Conservation (phyloP, 371 early-diverging fungal species). For the Lichtheimia hyalospora region DNA sequence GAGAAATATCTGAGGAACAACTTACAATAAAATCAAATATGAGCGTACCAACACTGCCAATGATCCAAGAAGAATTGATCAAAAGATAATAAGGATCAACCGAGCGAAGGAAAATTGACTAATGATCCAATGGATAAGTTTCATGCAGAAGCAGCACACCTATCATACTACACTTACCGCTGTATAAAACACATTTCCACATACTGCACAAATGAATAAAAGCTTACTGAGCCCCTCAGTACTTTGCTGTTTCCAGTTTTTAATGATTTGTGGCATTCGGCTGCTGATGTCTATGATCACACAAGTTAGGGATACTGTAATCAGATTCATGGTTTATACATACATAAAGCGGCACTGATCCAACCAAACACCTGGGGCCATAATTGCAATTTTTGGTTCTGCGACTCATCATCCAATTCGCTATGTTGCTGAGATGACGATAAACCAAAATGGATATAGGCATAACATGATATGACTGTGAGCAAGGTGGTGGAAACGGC, state of each 20-base stretch:
- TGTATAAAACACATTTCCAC: conserved; percentile 72
- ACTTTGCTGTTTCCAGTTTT: conserved; percentile 66
- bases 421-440: background rate
- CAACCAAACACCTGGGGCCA: conserved; percentile 46
- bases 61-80: conserved; percentile 56
- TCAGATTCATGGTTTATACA: no score
- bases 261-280: conserved; percentile 77
- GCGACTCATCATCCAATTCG: background rate
- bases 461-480: background rate
- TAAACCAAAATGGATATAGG: background rate
- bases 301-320: no score
- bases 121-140: conserved; percentile 7
- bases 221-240: conserved; percentile 72
- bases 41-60: conserved; percentile 51
- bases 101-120: conserved; percentile 56
- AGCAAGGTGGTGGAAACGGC: background rate
- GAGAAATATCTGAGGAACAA: no score
- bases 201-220: conserved; percentile 78
- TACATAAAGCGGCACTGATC: conserved; percentile 53
- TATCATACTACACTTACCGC: conserved; percentile 19
- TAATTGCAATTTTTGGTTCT: conserved; percentile 10
- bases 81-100: conserved; percentile 40
- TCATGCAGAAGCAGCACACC: background rate
- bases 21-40: conserved; percentile 59
- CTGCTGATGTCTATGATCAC: no score